Evolutionary conservation across 179 eudicot species (phyloP).

Genomic region (Vitellaria paradoxa): DNA sequence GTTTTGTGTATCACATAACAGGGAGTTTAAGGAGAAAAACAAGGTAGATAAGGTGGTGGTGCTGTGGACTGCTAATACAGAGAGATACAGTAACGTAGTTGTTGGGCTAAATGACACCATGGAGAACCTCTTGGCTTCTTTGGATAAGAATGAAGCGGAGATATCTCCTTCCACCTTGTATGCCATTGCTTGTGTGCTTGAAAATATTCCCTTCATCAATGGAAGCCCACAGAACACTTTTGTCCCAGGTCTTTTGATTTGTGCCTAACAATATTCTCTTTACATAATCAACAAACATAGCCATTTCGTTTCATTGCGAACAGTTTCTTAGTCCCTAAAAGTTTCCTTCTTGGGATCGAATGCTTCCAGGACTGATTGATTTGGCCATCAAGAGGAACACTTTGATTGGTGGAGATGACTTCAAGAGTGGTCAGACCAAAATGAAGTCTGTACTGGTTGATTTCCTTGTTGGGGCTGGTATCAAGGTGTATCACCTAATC

Average conservation of each 20-base stretch:
- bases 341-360: background rate
- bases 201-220: constrained; percentile 88
- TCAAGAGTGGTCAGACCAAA: constrained; percentile 99
- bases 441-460: constrained; percentile 97
- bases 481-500: constrained; percentile 50
- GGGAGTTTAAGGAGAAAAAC: constrained; percentile 89
- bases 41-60: constrained; percentile 95
- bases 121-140: constrained; percentile 72
- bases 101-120: constrained; percentile 87
- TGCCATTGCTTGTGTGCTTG: constrained; percentile 89
- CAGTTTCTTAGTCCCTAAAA: background rate
- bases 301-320: background rate
- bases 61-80: constrained; percentile 96
- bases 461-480: constrained; percentile 99
- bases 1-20: constrained; percentile 15
- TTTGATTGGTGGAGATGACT: constrained; percentile 98
- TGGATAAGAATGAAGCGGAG: constrained; percentile 85
- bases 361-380: constrained; percentile 64
- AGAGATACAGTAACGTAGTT: constrained; percentile 88
- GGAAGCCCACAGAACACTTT: constrained; percentile 99
- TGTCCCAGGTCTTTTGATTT: constrained; percentile 60
- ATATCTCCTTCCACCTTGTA: constrained; percentile 93
- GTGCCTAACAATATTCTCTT: background rate
- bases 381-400: constrained; percentile 81
- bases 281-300: background rate